Percentiles rank a stretch among this genome's conserved stretches.
Evolutionary conservation across 176 grass and related monocot species (phyloP).

Genomic region (Lolium perenne): DNA sequence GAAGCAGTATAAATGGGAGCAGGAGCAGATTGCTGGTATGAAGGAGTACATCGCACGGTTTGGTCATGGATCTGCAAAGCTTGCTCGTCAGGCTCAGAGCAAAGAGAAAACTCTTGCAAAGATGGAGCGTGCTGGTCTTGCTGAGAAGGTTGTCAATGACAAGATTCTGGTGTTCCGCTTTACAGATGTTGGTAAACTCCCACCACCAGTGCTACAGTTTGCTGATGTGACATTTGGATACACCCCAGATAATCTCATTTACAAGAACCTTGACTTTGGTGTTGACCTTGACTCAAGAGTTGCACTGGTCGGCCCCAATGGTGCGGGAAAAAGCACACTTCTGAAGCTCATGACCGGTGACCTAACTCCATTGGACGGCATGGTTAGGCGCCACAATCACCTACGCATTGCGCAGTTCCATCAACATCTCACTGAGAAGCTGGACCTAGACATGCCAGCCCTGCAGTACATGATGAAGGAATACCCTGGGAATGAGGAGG

Average conservation of each 20-base stretch:
- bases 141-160: constrained; percentile 77
- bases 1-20: constrained; percentile 99
- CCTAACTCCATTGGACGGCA: constrained; percentile 72
- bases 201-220: constrained; percentile 93
- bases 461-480: constrained; percentile 93
- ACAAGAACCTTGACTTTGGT: constrained; percentile 90
- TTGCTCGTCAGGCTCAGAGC: constrained; percentile 91
- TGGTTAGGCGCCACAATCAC: constrained; percentile 99
- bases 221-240: constrained; percentile 88
- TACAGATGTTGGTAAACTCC: constrained; percentile 86
- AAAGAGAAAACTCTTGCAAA: constrained; percentile 97
- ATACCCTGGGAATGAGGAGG: constrained; percentile 93
- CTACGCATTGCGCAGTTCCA: constrained; percentile 89
- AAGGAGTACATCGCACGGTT: constrained; percentile 99
- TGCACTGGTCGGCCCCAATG: constrained; percentile 87
- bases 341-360: constrained; percentile 97
- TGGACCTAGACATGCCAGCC: constrained; percentile 87
- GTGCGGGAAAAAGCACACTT: constrained; percentile 91
- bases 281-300: constrained; percentile 92
- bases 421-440: constrained; percentile 86
- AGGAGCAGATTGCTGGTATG: constrained; percentile 92
- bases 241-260: constrained; percentile 77
- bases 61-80: constrained; percentile 96
- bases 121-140: constrained; percentile 95
- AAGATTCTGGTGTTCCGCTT: constrained; percentile 80